phyloP scores from a whole-genome alignment of 1,284 basidiomycete genomes.

The Earliella scabrosa region DNA sequence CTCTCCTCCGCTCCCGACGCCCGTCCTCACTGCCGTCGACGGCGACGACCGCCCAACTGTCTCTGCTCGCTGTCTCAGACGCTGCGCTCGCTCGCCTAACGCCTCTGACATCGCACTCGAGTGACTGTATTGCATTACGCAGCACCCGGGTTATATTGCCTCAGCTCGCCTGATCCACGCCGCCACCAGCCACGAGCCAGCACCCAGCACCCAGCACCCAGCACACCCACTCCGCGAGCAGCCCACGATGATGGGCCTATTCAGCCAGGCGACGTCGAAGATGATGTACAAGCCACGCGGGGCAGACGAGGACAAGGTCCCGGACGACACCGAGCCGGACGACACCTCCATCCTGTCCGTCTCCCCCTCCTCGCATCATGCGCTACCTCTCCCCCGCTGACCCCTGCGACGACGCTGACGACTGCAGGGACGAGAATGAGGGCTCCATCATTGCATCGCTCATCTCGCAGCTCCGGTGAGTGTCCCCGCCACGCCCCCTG shows the following conservation, averaged over 20 bases:
- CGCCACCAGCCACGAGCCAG: slow-evolving; percentile 24
- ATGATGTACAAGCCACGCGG: slow-evolving; percentile 61
- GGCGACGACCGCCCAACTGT: not conserved
- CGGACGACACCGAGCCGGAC: slow-evolving; percentile 80
- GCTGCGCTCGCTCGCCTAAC: not conserved
- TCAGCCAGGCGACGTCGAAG: slow-evolving; percentile 65
- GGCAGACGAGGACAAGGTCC: slow-evolving; percentile 68
- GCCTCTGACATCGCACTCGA: not conserved
- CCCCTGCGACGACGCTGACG: slow-evolving; percentile 24
- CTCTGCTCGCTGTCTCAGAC: not conserved
- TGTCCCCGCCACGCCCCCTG: slow-evolving; percentile 3
- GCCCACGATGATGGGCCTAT: slow-evolving; percentile 74
- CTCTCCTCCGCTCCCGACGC: not conserved
- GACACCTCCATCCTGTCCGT: slow-evolving; percentile 85
- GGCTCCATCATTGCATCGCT: slow-evolving; percentile 80
- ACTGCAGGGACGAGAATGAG: slow-evolving; percentile 73
- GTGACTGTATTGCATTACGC: slow-evolving; percentile 17
- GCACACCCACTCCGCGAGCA: slow-evolving; percentile 22
- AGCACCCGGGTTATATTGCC: slow-evolving; percentile 12
- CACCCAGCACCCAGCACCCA: too few relatives aligned
- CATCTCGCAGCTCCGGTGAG: slow-evolving; percentile 84
- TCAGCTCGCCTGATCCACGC: slow-evolving; percentile 22
- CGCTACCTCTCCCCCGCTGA: slow-evolving; percentile 28
- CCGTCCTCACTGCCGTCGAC: not conserved
- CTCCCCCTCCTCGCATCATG: slow-evolving; percentile 31